Evolutionary conservation across 1,139 yeast genomes (phyloP), one percentile per base, ranked within the genome.

Genomic region (Hansenula lynferdii): DNA sequence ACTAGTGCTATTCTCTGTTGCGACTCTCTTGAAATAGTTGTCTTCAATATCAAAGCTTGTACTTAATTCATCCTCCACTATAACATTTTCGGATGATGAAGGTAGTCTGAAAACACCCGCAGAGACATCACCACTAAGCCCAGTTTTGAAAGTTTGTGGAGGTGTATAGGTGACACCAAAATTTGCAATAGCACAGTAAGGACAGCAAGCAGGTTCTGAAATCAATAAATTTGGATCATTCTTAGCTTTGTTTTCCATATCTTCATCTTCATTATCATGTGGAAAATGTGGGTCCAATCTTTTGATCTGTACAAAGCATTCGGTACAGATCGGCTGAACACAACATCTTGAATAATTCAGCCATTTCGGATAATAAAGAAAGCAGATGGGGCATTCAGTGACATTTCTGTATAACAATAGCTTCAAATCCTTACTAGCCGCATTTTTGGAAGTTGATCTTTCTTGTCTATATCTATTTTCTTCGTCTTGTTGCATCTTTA

Each of bases 221-320:
- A 85, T 82, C 42, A 89, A 67, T 28, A 80, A 70, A 40, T 80
- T 79, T 15, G 87, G 85, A 42, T 60, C 64, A 41, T 58, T 58
- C 38, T 59, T 58, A 23, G 51, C 56, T 26, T 62, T 60, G 18
- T 58, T 59, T 34, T 52, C 54, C 6, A 50, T 30, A 27, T 61
- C 56, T 21, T 59, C 50, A 37, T 53, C 60, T 37, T 61, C 67
- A 41, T 69, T 78, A 45, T 84, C 94, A 56, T 86, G 95, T 0
- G 97, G 96, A 26, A 90, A 86, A 61, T 90, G 97, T 0, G 98
- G 97, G n/a, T 87, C 95, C 21, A 84, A 69, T 42, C 98, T 72
- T 60, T 85, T 89, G 57, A 92, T 89, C 60, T 90, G 97, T 8
- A 90, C 97, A 72, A 92, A 92, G 59, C 98, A 92, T 62, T 92